Evolutionary conservation across 2,329 filamentous ascomycete species (phyloP).

Genomic region (Curvularia spicifera): DNA sequence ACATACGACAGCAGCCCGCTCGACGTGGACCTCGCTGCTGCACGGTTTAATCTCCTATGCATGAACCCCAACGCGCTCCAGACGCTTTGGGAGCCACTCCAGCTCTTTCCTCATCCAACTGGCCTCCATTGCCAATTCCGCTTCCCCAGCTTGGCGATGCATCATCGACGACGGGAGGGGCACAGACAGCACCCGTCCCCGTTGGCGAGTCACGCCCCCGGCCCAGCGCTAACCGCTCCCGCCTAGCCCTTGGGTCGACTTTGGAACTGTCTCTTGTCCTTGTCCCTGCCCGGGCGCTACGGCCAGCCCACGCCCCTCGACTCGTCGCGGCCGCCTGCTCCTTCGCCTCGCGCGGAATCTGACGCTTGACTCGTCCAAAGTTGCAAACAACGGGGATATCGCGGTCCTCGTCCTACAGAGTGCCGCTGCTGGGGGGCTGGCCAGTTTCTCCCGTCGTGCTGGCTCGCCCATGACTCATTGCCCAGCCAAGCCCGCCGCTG

Average conservation of each 20-base stretch:
- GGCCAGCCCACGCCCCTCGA: not conserved
- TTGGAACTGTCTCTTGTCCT: not conserved
- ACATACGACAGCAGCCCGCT: too few relatives aligned
- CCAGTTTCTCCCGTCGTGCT: slow-evolving; percentile 7
- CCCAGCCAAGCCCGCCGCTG: not conserved
- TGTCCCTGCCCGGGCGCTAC: slow-evolving; percentile 2
- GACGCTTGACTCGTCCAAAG: slow-evolving; percentile 6
- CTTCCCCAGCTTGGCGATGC: slow-evolving; percentile 26
- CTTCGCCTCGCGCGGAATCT: slow-evolving; percentile 16
- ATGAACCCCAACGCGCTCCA: slow-evolving; percentile 11
- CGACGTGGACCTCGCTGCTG: not conserved
- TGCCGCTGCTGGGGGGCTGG: slow-evolving; percentile 11
- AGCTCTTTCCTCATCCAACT: slow-evolving; percentile 12
- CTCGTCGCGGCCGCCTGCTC: slow-evolving; percentile 1
- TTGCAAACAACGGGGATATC: not conserved
- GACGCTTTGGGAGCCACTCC: slow-evolving; percentile 1
- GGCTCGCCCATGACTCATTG: slow-evolving; percentile 11
- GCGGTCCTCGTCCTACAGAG: slow-evolving; percentile 5
- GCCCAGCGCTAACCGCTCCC: slow-evolving; percentile 12
- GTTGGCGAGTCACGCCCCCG: slow-evolving; percentile 9
- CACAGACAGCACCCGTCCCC: slow-evolving; percentile 19
- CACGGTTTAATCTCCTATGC: slow-evolving; percentile 14
- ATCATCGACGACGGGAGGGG: slow-evolving; percentile 19
- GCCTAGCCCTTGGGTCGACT: slow-evolving; percentile 1
- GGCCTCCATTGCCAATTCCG: slow-evolving; percentile 13